phyloP scores from a whole-genome alignment of 768 basidiomycete species.

The Rhizopogon roseolus region DNA sequence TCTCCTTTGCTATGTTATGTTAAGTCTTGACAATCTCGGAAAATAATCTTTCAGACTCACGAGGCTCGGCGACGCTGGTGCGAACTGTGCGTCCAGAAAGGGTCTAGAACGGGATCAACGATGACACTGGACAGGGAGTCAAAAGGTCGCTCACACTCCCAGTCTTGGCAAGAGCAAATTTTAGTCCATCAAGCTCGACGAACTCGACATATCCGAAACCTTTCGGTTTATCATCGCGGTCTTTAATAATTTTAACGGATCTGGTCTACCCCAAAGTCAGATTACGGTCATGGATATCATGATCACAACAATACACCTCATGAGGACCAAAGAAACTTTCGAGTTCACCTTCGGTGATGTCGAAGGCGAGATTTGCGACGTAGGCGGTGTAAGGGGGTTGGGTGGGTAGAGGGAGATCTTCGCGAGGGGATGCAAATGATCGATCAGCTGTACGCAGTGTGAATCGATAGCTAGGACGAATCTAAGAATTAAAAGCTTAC shows the following conservation, averaged over 20 bases:
- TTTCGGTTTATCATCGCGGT: conserved; percentile 91
- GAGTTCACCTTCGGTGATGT: conserved; percentile 80
- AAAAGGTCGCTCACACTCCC: conserved; percentile 50
- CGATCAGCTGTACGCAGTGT: conserved; percentile 45
- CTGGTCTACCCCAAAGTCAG: conserved; percentile 46
- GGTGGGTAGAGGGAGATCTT: conserved; percentile 94
- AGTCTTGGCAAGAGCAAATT: conserved; percentile 71
- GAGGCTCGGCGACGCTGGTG: conserved; percentile 93
- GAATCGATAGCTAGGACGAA: conserved; percentile 6
- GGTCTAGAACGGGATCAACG: conserved; percentile 33
- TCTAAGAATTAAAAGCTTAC: conserved; percentile 36
- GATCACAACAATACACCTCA: conserved; percentile 40
- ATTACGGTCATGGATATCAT: not conserved
- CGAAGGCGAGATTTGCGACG: conserved; percentile 92
- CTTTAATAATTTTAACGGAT: conserved; percentile 89
- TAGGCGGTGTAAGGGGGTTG: conserved; percentile 96
- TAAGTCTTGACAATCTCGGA: conserved; percentile 5
- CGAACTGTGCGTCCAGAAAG: conserved; percentile 79
- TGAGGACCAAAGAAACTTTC: conserved; percentile 71
- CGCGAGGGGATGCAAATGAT: conserved; percentile 56
- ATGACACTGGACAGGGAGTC: not conserved
- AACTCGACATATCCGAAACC: conserved; percentile 99
- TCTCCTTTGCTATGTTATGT: conserved; percentile 65
- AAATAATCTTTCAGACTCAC: conserved; percentile 47
- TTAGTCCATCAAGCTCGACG: conserved; percentile 77